Evolutionary conservation across 73 alveolate species (phyloP).

Genomic region (Tetrahymena borealis): DNA sequence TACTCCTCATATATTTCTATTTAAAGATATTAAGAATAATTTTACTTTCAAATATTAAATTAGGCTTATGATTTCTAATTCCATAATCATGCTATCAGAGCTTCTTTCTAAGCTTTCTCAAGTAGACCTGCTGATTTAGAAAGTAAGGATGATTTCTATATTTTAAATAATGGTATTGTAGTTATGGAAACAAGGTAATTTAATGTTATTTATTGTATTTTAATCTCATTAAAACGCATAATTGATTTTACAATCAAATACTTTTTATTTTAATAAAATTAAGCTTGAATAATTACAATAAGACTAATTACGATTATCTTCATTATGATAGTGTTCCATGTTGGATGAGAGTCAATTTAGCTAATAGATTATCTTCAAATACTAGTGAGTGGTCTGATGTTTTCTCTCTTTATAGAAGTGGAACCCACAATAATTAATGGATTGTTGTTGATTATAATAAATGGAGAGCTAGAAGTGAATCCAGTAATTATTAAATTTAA

Average conservation of each 20-base stretch:
- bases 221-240: not conserved
- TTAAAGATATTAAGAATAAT: too few species aligned
- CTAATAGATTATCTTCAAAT: slow-evolving; percentile 19
- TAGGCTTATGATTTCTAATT: slow-evolving; percentile 3
- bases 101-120: slow-evolving; percentile 3
- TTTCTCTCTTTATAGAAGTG: slow-evolving; percentile 13
- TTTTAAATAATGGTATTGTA: slow-evolving; percentile 11
- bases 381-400: slow-evolving; percentile 12
- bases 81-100: not conserved
- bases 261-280: not conserved
- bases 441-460: slow-evolving; percentile 8
- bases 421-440: slow-evolving; percentile 42
- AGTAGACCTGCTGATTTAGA: slow-evolving; percentile 38
- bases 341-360: slow-evolving; percentile 37
- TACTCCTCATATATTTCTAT: too few species aligned
- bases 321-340: slow-evolving; percentile 30
- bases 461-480: not conserved
- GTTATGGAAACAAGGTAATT: slow-evolving; percentile 5
- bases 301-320: slow-evolving; percentile 5
- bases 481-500: not conserved
- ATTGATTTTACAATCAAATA: not conserved
- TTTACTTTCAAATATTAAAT: too few species aligned
- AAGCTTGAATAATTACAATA: slow-evolving; percentile 15
- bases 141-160: slow-evolving; percentile 22
- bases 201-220: not conserved